A percentile compares a stretch with the other conserved stretches of the same genome.
phyloP scores from a whole-genome alignment of 345 rosid genomes.

The Diplotaxis tenuifolia region DNA sequence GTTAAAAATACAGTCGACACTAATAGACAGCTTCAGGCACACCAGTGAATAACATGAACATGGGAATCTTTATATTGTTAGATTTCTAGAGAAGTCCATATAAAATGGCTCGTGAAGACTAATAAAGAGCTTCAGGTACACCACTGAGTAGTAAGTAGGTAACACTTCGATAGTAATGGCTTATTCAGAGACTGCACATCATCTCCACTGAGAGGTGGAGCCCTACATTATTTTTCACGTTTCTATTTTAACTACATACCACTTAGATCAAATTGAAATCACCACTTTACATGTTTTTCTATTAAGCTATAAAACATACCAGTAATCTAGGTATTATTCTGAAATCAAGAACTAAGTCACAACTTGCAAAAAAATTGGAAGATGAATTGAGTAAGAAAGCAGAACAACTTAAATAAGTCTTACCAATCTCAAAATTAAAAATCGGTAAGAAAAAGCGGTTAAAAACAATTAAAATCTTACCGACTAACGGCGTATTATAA shows the following conservation, averaged over 20 bases:
- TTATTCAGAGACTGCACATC: conserved; percentile 52
- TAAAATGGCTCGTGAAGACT: too few species aligned
- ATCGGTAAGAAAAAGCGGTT: background rate
- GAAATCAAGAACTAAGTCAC: conserved; percentile 46
- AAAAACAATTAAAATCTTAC: conserved; percentile 12
- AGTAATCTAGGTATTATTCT: conserved; percentile 53
- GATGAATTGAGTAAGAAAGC: conserved; percentile 12
- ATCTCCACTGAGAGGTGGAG: conserved; percentile 47
- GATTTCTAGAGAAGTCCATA: too few species aligned
- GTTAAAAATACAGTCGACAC: too few species aligned
- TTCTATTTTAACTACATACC: conserved; percentile 44
- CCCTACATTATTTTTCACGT: conserved; percentile 47
- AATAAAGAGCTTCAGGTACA: too few species aligned
- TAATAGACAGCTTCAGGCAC: too few species aligned
- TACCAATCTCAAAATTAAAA: background rate
- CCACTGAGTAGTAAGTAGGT: background rate
- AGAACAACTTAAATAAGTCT: background rate
- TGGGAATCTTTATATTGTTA: too few species aligned
- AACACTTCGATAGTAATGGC: conserved; percentile 48
- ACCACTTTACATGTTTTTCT: background rate
- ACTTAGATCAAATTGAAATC: background rate
- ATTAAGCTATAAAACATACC: conserved; percentile 18
- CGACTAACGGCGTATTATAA: conserved; percentile 33
- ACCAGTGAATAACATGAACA: too few species aligned
- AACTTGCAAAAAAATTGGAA: conserved; percentile 42